Evolutionary conservation across 257 asterid species (phyloP).

Genomic region (Verbena officinalis): DNA sequence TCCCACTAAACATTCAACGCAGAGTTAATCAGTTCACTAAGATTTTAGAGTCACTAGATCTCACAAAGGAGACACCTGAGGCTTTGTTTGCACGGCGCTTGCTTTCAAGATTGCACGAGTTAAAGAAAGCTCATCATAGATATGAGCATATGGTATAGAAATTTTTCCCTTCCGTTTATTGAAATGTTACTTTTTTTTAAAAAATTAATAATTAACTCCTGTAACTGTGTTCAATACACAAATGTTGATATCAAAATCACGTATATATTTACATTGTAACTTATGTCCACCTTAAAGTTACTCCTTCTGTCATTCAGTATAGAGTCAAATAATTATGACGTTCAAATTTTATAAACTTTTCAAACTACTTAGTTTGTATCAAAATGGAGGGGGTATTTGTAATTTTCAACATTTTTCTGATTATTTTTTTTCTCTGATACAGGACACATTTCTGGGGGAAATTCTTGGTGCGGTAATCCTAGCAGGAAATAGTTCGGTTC

Average conservation of each 20-base stretch:
- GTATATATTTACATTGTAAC: no score
- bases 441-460: conserved; percentile 82
- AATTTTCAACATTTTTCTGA: background rate
- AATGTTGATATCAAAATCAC: no score
- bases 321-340: no score
- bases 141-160: conserved; percentile 69
- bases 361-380: no score
- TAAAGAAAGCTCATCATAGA: conserved; percentile 48
- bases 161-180: no score
- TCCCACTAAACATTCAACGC: conserved; percentile 69
- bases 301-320: no score
- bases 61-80: conserved; percentile 64
- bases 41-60: conserved; percentile 35
- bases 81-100: conserved; percentile 47
- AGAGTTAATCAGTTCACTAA: conserved; percentile 39
- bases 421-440: conserved; percentile 1
- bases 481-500: conserved; percentile 46
- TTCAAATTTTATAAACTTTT: no score
- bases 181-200: no score
- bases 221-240: no score
- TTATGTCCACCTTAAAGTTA: no score
- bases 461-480: conserved; percentile 74
- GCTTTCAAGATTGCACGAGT: conserved; percentile 51
- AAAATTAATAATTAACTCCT: no score
- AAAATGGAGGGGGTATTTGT: no score